Percentiles rank a stretch among this genome's conserved stretches.
These are phyloP conservation scores for Tylopilus cervinicoccineus DNA, from an alignment of 768 basidiomycete genomes.

Conservation along the genomic window DNA sequence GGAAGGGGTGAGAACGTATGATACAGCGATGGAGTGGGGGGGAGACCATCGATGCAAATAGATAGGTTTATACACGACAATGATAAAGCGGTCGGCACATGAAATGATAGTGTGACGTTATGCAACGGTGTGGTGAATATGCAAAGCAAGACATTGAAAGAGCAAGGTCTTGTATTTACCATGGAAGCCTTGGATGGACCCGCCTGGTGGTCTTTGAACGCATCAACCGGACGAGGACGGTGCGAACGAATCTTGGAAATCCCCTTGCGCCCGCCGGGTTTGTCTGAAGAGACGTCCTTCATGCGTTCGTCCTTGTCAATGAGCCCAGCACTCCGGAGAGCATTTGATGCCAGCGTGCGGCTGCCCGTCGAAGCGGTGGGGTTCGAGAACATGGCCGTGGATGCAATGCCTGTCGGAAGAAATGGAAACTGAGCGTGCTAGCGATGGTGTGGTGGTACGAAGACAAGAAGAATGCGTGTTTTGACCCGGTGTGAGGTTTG, in stretches of 20 bases:
- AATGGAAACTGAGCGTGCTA: background rate
- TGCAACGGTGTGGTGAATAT: constrained; percentile 28
- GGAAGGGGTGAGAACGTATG: constrained; percentile 1
- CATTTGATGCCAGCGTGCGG: constrained; percentile 54
- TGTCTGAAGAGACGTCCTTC: constrained; percentile 62
- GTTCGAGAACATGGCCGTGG: constrained; percentile 50
- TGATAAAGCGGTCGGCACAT: constrained; percentile 10
- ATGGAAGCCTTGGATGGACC: constrained; percentile 47
- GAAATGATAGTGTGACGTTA: constrained; percentile 16
- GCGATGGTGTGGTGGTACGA: constrained; percentile 7
- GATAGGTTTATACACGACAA: constrained; percentile 17
- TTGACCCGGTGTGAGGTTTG: constrained; percentile 8
- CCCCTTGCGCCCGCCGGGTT: constrained; percentile 71
- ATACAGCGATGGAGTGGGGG: constrained; percentile 11
- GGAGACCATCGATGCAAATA: constrained; percentile 13
- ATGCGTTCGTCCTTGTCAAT: constrained; percentile 74
- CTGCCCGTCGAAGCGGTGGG: constrained; percentile 56
- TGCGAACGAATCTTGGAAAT: constrained; percentile 58
- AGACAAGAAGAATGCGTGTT: constrained; percentile 13
- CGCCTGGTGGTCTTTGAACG: constrained; percentile 45
- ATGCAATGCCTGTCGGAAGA: background rate
- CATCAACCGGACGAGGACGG: constrained; percentile 57
- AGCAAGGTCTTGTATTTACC: constrained; percentile 61
- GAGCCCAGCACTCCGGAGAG: constrained; percentile 68
- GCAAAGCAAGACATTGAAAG: constrained; percentile 19